Evolutionary conservation across 169 alveolate species (phyloP), one percentile per base, ranked within the genome.

Genomic region (Plasmodium falciparum): DNA sequence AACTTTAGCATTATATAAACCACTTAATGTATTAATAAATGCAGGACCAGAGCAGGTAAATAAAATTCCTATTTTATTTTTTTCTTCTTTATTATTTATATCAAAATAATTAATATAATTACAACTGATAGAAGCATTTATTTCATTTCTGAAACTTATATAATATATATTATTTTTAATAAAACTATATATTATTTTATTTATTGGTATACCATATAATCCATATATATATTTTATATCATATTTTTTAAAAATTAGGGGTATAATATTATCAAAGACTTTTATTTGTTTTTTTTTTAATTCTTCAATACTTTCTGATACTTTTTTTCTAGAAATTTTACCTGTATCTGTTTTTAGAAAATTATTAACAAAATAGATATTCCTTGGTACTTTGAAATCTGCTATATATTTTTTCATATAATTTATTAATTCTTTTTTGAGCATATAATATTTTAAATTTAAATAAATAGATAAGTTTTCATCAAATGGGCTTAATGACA

Each of bases 81-180:
- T 83, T 74, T 74, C 43, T 69, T 76, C 54, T 22, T 17, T 49
- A 29, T 58, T 52, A 20, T 83, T 1, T n/a, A 58, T 20, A 72
- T 45, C 73, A 49, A 83, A 83, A 83, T 54, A 83, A 20, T 83
- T 67, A 3, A 83, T 83, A 83, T 83, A 83, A 49, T 61, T 83
- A 58, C 83, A 69, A 69, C 91, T 69, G 6, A 83, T n/a, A 26
- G 74, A 29, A 2, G 91, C 91, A 69, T 83, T 83, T 61, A 83
- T 83, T 67, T 83, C 91, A 72, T 83, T 83, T 61, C 91, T 17
- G 58, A 83, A 83, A 83, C 91, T 83, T 69, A 83, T 67, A 63
- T 67, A 83, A 63, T 83, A 69, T 12, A 83, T 69, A 12, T 49
- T 6, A 62, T 69, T 67, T 26, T 72, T 58, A 52, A 83, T 24